Conservation (phyloP, 169 alveolate genomes). For the Plasmodium adleri region DNA sequence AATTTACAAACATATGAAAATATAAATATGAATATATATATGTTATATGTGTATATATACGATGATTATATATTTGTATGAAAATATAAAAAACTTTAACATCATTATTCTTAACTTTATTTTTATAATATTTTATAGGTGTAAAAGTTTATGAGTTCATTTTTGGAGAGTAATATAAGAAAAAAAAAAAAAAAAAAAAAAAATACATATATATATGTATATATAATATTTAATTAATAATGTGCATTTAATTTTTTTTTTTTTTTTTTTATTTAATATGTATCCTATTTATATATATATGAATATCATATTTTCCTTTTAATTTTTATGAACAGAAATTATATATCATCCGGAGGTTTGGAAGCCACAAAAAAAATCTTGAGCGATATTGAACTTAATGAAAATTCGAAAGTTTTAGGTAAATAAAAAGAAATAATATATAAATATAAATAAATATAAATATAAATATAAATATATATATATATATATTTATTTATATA, state of each 20-base stretch:
- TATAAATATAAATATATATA: neutral
- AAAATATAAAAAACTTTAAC: neutral
- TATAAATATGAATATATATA: neutral
- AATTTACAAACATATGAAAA: neutral
- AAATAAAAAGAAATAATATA: neutral
- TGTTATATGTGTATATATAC: neutral
- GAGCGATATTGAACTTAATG: conserved; percentile 35
- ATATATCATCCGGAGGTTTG: conserved; percentile 50
- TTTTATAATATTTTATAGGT: conserved; percentile 10
- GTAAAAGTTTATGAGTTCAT: conserved; percentile 45
- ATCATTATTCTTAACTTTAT: neutral
- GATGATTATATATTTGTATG: neutral
- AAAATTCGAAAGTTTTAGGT: conserved; percentile 61
- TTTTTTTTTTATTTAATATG: neutral
- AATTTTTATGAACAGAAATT: conserved; percentile 15
- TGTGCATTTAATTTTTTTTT: neutral
- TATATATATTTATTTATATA: neutral
- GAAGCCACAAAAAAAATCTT: conserved; percentile 38
- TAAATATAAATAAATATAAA: neutral
- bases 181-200: conserved; percentile 1
- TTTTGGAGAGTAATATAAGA: conserved; percentile 47
- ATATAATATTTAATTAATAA: neutral
- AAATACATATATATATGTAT: neutral
- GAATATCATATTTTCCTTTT: neutral
- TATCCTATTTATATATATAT: neutral